Conservation (phyloP, 2,329 filamentous ascomycete genomes). For the Stachybotrys elegans region DNA sequence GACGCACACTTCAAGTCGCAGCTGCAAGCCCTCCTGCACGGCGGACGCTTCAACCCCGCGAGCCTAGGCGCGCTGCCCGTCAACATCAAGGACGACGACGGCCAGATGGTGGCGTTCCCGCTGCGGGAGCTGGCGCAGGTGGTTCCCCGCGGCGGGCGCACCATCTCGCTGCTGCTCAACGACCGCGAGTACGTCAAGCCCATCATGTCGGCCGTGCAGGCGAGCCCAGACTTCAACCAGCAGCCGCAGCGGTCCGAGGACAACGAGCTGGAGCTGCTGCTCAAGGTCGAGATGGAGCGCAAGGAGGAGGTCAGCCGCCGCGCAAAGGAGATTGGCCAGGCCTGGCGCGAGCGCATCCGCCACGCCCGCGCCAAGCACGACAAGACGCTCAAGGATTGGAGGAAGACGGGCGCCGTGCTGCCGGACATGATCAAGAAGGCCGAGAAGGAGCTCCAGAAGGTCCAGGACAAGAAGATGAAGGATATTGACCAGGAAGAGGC, state of each 20-base stretch:
- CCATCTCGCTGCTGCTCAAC: constrained; percentile 36
- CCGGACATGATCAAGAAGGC: constrained; percentile 45
- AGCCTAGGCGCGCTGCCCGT: constrained; percentile 41
- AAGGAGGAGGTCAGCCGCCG: constrained; percentile 40
- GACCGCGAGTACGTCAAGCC: constrained; percentile 43
- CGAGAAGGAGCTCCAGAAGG: constrained; percentile 41
- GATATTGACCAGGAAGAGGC: constrained; percentile 46
- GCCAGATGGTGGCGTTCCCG: constrained; percentile 30
- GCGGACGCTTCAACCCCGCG: constrained; percentile 49
- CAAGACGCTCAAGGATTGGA: constrained; percentile 45
- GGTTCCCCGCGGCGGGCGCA: constrained; percentile 38
- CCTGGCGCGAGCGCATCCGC: constrained; percentile 46
- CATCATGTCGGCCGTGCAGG: constrained; percentile 51
- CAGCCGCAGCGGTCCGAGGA: constrained; percentile 54
- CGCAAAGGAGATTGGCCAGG: constrained; percentile 40
- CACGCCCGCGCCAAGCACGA: constrained; percentile 42
- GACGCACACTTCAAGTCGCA: constrained; percentile 39
- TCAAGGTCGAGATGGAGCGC: constrained; percentile 48
- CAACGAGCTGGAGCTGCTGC: constrained; percentile 53
- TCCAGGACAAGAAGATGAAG: constrained; percentile 49
- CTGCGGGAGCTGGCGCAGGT: constrained; percentile 52
- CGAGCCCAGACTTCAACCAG: constrained; percentile 51
- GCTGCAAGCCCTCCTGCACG: constrained; percentile 33
- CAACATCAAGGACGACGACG: constrained; percentile 22
- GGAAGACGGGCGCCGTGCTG: constrained; percentile 35